phyloP scores from a whole-genome alignment of 768 basidiomycete genomes.

The Termitomyces sp. region DNA sequence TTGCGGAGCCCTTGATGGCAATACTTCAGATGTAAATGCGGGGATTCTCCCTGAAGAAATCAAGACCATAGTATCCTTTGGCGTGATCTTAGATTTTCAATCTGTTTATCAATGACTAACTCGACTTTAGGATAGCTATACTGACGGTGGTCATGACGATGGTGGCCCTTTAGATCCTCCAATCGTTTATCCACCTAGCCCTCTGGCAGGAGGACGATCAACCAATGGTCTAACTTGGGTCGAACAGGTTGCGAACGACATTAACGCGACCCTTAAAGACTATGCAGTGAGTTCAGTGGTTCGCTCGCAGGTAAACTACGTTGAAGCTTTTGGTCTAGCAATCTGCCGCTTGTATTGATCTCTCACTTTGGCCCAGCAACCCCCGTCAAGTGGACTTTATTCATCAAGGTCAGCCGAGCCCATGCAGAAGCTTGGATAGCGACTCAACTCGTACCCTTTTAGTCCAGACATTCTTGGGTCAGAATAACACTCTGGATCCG shows the following conservation, averaged over 20 bases:
- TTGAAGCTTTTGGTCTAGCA: conserved; percentile 18
- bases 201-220: conserved; percentile 43
- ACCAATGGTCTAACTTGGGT: conserved; percentile 49
- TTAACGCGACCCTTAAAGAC: conserved; percentile 40
- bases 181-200: conserved; percentile 33
- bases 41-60: conserved; percentile 31
- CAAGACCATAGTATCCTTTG: conserved; percentile 48
- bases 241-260: conserved; percentile 37
- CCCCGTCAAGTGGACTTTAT: conserved; percentile 41
- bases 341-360: conserved; percentile 41
- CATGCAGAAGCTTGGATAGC: not conserved
- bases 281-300: conserved; percentile 35
- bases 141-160: conserved; percentile 44
- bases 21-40: conserved; percentile 40
- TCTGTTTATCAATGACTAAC: not conserved
- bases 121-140: conserved; percentile 37
- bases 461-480: conserved; percentile 41
- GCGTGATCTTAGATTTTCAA: conserved; percentile 21
- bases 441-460: not conserved
- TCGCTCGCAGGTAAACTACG: not conserved
- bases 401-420: conserved; percentile 31
- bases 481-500: conserved; percentile 37
- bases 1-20: conserved; percentile 36
- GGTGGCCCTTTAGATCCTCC: conserved; percentile 41
- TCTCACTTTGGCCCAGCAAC: conserved; percentile 46